phyloP scores from a whole-genome alignment of 2,329 filamentous ascomycete genomes.

The Pseudogymnoascus sp. region DNA sequence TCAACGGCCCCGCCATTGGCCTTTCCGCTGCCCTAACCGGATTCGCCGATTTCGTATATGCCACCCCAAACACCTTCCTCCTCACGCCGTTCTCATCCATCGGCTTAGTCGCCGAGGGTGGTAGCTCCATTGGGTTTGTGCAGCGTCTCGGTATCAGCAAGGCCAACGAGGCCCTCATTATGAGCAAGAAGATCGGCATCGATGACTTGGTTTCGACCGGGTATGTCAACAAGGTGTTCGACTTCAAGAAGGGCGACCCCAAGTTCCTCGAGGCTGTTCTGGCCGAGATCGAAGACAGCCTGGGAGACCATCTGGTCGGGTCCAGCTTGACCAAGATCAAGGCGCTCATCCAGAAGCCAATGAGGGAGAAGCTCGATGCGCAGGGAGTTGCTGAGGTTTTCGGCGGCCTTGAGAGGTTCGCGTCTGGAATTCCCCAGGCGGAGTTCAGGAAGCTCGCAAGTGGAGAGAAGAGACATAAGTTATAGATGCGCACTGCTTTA shows the following conservation, averaged over 20 bases:
- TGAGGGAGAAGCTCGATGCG: slow-evolving; percentile 61
- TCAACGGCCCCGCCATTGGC: slow-evolving; percentile 88
- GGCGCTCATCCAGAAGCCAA: slow-evolving; percentile 66
- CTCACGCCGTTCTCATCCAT: slow-evolving; percentile 87
- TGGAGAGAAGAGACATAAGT: slow-evolving; percentile 90
- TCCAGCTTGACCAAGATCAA: slow-evolving; percentile 80
- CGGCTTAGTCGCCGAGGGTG: slow-evolving; percentile 84
- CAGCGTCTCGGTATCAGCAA: slow-evolving; percentile 69
- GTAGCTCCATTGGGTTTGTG: slow-evolving; percentile 69
- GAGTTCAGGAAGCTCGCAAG: slow-evolving; percentile 80
- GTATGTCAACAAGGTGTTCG: slow-evolving; percentile 80
- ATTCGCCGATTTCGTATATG: slow-evolving; percentile 90
- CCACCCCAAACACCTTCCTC: slow-evolving; percentile 69
- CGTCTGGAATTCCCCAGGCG: slow-evolving; percentile 58
- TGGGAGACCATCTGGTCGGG: slow-evolving; percentile 72
- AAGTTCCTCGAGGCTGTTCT: slow-evolving; percentile 66
- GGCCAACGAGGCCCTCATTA: slow-evolving; percentile 88
- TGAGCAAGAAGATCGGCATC: slow-evolving; percentile 68
- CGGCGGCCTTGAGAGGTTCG: slow-evolving; percentile 72
- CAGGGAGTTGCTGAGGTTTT: slow-evolving; percentile 82
- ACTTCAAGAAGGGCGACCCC: slow-evolving; percentile 50
- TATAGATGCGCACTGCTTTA: slow-evolving; percentile 40
- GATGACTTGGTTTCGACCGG: slow-evolving; percentile 68
- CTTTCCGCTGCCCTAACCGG: slow-evolving; percentile 76
- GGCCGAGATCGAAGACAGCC: slow-evolving; percentile 67